These are phyloP conservation scores for Arabidopsis arenosa DNA, from an alignment of 345 rosid genomes.

Conservation along the genomic window DNA sequence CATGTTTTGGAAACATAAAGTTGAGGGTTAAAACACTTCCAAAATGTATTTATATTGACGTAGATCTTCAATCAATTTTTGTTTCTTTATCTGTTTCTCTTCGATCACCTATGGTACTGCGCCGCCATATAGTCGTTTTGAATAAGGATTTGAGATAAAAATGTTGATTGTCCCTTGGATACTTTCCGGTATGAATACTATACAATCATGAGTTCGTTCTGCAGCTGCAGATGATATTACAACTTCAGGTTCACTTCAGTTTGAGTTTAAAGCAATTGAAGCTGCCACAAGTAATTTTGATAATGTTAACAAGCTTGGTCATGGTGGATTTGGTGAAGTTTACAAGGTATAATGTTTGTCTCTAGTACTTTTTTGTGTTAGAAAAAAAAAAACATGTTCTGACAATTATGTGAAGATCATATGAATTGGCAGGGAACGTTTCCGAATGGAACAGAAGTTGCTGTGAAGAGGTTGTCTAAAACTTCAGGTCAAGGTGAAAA, in stretches of 20 bases:
- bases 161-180: background rate
- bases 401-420: background rate
- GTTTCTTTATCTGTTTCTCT: no score
- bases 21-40: background rate
- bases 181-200: background rate
- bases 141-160: background rate
- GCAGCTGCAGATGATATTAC: conserved; percentile 47
- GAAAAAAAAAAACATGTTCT: background rate
- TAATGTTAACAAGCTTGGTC: conserved; percentile 55
- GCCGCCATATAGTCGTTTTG: no score
- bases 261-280: conserved; percentile 48
- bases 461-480: conserved; percentile 53
- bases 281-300: conserved; percentile 58
- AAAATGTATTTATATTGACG: background rate
- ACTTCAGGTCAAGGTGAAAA: conserved; percentile 54
- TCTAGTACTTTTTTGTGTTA: background rate
- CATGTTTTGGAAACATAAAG: background rate
- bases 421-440: conserved; percentile 22
- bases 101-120: background rate
- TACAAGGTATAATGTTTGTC: conserved; percentile 49
- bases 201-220: background rate
- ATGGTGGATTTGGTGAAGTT: conserved; percentile 74
- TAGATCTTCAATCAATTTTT: no score
- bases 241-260: conserved; percentile 53
- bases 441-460: conserved; percentile 47